Conservation (phyloP, 331 rosid genomes). For the Pyracantha coccinea region DNA sequence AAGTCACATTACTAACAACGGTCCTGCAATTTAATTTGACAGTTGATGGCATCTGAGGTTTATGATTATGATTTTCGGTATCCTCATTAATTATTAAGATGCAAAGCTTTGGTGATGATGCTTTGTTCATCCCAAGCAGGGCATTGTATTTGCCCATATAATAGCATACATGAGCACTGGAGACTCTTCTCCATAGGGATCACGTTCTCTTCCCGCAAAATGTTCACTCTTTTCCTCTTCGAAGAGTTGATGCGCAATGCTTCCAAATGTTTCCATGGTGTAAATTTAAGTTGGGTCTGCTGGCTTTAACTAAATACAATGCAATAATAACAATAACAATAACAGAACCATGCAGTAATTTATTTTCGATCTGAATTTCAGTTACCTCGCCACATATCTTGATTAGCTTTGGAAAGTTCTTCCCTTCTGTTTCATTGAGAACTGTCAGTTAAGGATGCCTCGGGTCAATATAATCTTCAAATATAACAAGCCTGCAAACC, state of each 20-base stretch:
- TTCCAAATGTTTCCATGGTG: background rate
- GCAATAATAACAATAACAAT: background rate
- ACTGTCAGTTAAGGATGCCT: background rate
- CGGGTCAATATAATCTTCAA: background rate
- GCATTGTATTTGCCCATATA: background rate
- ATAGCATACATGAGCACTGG: background rate
- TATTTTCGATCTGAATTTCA: background rate
- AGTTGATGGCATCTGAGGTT: background rate
- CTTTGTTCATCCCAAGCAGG: background rate
- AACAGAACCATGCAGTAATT: background rate
- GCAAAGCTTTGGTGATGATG: background rate
- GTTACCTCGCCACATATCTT: background rate
- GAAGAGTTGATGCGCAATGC: background rate
- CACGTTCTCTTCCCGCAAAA: background rate
- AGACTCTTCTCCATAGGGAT: background rate
- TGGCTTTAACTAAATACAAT: background rate
- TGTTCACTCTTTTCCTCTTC: background rate
- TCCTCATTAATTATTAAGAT: background rate
- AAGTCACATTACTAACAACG: background rate
- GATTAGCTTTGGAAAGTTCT: background rate
- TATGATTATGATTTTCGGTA: background rate
- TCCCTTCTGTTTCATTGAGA: background rate
- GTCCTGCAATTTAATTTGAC: too few species aligned
- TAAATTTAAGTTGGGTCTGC: background rate
- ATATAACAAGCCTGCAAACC: background rate